A percentile compares a stretch with the other conserved stretches of the same genome.
Conservation (phyloP, 352 stramenopile species). For the Phytophthora syringae region DNA sequence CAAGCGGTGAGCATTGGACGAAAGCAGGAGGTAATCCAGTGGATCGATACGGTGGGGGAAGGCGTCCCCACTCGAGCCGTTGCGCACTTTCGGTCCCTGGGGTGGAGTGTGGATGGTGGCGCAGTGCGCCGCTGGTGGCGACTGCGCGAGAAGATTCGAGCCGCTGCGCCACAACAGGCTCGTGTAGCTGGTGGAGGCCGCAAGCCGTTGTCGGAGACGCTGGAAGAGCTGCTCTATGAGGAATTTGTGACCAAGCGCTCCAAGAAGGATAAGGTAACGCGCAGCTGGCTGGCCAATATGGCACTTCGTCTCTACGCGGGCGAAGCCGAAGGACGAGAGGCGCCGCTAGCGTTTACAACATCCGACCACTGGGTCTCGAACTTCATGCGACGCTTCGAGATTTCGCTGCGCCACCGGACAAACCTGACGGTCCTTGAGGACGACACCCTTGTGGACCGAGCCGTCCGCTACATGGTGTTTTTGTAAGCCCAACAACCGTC, state of each 20-base stretch:
- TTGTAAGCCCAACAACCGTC: no score
- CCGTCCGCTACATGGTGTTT: no score
- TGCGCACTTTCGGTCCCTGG: slow-evolving; percentile 12
- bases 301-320: no score
- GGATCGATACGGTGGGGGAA: neutral
- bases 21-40: neutral
- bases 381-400: slow-evolving; percentile 23
- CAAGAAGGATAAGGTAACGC: no score
- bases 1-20: neutral
- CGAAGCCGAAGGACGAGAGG: no score
- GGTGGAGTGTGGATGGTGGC: slow-evolving; percentile 19
- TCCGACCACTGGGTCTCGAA: no score
- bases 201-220: slow-evolving; percentile 3
- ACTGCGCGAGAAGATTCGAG: slow-evolving; percentile 19
- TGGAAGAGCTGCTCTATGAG: no score
- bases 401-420: slow-evolving; percentile 22
- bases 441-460: no score
- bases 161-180: slow-evolving; percentile 3
- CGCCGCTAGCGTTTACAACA: no score
- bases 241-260: no score
- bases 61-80: slow-evolving; percentile 6
- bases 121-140: slow-evolving; percentile 25
- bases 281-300: no score
- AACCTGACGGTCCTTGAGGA: slow-evolving; percentile 23
- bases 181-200: slow-evolving; percentile 8